Evolutionary conservation across 2,329 filamentous ascomycete genomes (phyloP).

Genomic region (Didymella keratinophila): DNA sequence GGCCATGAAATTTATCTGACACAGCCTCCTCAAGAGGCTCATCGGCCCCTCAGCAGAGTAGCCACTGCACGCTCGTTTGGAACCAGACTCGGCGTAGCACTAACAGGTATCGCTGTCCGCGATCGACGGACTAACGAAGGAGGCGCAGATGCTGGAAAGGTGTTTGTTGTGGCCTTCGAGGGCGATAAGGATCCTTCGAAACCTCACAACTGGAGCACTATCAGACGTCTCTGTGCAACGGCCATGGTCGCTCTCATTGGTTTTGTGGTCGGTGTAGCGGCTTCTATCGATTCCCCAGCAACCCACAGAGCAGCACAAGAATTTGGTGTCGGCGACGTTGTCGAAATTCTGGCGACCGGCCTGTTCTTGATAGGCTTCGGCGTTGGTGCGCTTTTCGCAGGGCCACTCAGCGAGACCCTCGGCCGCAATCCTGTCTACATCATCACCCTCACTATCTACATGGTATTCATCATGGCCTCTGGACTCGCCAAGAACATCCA

Average conservation of each 20-base stretch:
- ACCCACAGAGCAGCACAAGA: slow-evolving; percentile 59
- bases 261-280: slow-evolving; percentile 60
- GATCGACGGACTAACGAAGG: slow-evolving; percentile 45
- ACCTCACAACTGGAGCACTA: slow-evolving; percentile 49
- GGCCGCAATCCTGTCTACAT: slow-evolving; percentile 53
- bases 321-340: slow-evolving; percentile 55
- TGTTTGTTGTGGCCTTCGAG: slow-evolving; percentile 52
- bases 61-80: slow-evolving; percentile 42
- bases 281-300: slow-evolving; percentile 62
- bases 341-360: slow-evolving; percentile 57
- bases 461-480: slow-evolving; percentile 44
- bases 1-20: neutral
- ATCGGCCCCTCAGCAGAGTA: slow-evolving; percentile 4
- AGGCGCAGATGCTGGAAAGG: slow-evolving; percentile 44
- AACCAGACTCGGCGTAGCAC: slow-evolving; percentile 42
- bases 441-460: slow-evolving; percentile 35
- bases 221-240: slow-evolving; percentile 43
- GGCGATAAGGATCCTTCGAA: slow-evolving; percentile 46
- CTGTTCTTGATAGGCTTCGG: slow-evolving; percentile 60
- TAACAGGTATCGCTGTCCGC: slow-evolving; percentile 51
- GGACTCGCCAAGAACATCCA: slow-evolving; percentile 56
- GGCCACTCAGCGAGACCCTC: slow-evolving; percentile 59
- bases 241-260: slow-evolving; percentile 52
- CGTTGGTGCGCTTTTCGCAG: slow-evolving; percentile 48
- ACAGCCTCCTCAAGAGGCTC: slow-evolving; percentile 1